These are phyloP conservation scores for Hanseniaspora taiwanica DNA, from an alignment of 805 yeast genomes.

Conservation along the genomic window DNA sequence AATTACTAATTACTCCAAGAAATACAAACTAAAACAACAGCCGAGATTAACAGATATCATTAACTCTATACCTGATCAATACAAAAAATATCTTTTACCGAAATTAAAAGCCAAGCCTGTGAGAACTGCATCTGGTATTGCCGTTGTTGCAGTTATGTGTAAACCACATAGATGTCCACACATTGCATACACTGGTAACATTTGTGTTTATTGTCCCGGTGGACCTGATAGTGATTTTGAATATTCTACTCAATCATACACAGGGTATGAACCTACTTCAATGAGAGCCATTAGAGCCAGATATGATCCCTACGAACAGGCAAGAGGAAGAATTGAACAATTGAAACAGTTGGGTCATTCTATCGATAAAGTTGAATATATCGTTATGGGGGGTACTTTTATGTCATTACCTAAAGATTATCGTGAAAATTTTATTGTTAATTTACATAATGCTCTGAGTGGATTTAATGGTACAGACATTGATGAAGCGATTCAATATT, in stretches of 20 bases:
- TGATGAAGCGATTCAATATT: conserved; percentile 80
- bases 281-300: conserved; percentile 99
- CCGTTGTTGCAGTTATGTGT: conserved; percentile 98
- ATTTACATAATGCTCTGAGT: conserved; percentile 86
- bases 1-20: conserved; percentile 73
- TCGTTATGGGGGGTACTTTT: conserved; percentile 97
- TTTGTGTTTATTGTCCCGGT: conserved; percentile 97
- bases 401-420: conserved; percentile 88
- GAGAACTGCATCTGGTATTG: conserved; percentile 96
- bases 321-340: conserved; percentile 94
- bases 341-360: conserved; percentile 90
- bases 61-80: conserved; percentile 89
- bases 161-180: conserved; percentile 99
- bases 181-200: conserved; percentile 96
- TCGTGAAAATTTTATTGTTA: conserved; percentile 78
- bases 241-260: conserved; percentile 93
- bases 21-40: conserved; percentile 80
- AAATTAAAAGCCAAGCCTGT: conserved; percentile 97
- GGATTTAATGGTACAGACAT: conserved; percentile 80
- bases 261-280: conserved; percentile 97
- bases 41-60: conserved; percentile 93
- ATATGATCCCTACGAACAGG: conserved; percentile 97
- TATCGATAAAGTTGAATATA: conserved; percentile 93
- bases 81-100: conserved; percentile 81
- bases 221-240: conserved; percentile 98